These are phyloP conservation scores for Lachancea fermentati DNA, from an alignment of 805 yeast genomes.

Conservation along the genomic window DNA sequence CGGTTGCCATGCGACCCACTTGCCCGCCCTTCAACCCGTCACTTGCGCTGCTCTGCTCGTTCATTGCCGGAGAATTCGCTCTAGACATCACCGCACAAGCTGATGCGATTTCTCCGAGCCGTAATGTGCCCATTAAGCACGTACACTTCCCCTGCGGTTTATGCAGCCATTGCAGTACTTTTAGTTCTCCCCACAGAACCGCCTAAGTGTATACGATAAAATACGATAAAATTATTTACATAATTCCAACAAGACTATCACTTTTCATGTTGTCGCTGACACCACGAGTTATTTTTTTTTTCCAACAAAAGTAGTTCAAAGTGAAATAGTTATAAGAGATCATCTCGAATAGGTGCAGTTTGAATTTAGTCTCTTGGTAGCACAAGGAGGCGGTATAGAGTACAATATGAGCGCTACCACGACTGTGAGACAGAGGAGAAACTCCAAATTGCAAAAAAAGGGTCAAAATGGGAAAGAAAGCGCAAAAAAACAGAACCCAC, in stretches of 20 bases:
- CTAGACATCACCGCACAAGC: not conserved
- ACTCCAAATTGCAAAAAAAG: constrained; percentile 1
- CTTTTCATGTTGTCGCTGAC: not conserved
- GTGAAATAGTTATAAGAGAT: not conserved
- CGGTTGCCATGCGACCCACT: too few relatives aligned
- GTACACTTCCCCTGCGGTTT: not conserved
- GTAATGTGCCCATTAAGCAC: too few relatives aligned
- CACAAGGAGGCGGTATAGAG: too few relatives aligned
- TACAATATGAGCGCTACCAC: constrained; percentile 18
- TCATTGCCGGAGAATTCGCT: not conserved
- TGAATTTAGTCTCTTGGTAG: not conserved
- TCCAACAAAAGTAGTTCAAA: not conserved
- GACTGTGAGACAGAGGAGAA: constrained; percentile 16
- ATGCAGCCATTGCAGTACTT: not conserved
- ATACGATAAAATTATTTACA: not conserved
- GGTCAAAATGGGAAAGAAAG: constrained; percentile 1
- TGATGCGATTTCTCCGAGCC: not conserved
- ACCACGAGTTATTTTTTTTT: not conserved
- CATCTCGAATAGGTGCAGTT: not conserved
- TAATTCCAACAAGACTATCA: not conserved
- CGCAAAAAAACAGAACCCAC: constrained; percentile 2
- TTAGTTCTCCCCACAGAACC: not conserved
- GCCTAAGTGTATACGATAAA: not conserved
- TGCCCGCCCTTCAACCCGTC: too few relatives aligned
- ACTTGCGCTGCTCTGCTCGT: too few relatives aligned